Evolutionary conservation across 495 filamentous ascomycete species (phyloP).

Genomic region (Corynascus novoguineensis): DNA sequence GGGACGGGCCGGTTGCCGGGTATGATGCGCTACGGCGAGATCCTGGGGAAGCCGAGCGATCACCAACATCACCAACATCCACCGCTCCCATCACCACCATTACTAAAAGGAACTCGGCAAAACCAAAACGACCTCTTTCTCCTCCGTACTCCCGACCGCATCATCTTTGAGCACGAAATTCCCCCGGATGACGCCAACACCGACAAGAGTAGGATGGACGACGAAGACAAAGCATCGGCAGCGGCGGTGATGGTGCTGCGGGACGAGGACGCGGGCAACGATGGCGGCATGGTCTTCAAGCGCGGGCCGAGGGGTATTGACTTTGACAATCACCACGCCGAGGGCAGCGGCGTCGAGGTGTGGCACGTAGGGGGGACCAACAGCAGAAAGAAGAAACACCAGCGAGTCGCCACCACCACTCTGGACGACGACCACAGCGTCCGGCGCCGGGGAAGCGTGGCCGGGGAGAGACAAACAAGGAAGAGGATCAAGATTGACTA

Average conservation of each 20-base stretch:
- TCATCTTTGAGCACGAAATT: constrained; percentile 25
- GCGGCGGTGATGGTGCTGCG: constrained; percentile 12
- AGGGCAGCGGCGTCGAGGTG: neutral
- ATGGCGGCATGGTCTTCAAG: constrained; percentile 7
- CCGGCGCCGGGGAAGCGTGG: neutral
- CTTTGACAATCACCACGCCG: neutral
- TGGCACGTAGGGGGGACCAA: neutral
- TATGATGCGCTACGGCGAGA: constrained; percentile 24
- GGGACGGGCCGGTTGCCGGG: constrained; percentile 39
- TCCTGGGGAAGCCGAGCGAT: too few species aligned
- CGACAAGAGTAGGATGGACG: too few species aligned
- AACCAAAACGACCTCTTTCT: too few species aligned
- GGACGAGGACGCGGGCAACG: constrained; percentile 12
- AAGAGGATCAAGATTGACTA: neutral
- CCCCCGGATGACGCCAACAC: constrained; percentile 6
- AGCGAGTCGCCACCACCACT: too few species aligned
- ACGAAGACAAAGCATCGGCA: too few species aligned
- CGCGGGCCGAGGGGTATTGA: neutral
- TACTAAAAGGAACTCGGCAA: too few species aligned
- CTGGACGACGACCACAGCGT: neutral
- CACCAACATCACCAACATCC: too few species aligned
- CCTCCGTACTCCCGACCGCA: constrained; percentile 7
- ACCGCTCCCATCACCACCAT: too few species aligned
- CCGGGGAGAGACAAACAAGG: neutral
- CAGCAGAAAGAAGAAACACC: too few species aligned